Evolutionary conservation across 129 eudicot species (phyloP), one percentile per base, ranked within the genome.

Genomic region (Cynara cardunculus): DNA sequence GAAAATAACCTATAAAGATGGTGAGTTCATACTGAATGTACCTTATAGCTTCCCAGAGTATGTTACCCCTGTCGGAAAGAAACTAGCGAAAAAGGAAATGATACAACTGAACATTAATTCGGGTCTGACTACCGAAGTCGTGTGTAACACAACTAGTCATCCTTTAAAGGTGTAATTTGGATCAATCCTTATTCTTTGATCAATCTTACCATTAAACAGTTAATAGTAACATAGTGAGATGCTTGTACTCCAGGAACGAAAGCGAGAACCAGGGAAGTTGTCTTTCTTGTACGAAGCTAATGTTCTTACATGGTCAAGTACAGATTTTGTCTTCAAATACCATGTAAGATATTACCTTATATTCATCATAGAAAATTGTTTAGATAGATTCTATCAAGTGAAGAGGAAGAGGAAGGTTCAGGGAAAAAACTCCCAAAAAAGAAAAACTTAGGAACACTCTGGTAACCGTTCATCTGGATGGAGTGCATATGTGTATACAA

Each of bases 61-160:
- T 75, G 97, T 94, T 67, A 90, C 93, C 31, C 98, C 98, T 75
- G 96, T 89, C 27, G 93, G 91, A 64, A 91, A 91, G 82, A 94
- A 90, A 84, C 85, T 88, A 13, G 83, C 90, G 2, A 94, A 94
- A 81, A 92, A 82, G 79, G 98, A 94, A 77, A 91, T 86, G 86
- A 94, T 94, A 78, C 85, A 80, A 61, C 80, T 94, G 73, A 81
- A 80, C 84, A 89, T 94, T 12, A 85, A 87, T 39, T 81, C 87
- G 73, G 97, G 96, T 81, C 78, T 85, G 34, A 89, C 74, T 66
- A 83, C 87, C 28, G 96, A 94, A 77, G 82, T 91, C 61, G 32
- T 86, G 81, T 94, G 89, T 37, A 86, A 80, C 75, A 85, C 89
- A 32, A 76, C 80, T 68, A 91, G 96, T 92, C 97, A 94, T 87